Evolutionary conservation across 1,284 basidiomycete genomes (phyloP).

Genomic region (Farysia itapuensis): DNA sequence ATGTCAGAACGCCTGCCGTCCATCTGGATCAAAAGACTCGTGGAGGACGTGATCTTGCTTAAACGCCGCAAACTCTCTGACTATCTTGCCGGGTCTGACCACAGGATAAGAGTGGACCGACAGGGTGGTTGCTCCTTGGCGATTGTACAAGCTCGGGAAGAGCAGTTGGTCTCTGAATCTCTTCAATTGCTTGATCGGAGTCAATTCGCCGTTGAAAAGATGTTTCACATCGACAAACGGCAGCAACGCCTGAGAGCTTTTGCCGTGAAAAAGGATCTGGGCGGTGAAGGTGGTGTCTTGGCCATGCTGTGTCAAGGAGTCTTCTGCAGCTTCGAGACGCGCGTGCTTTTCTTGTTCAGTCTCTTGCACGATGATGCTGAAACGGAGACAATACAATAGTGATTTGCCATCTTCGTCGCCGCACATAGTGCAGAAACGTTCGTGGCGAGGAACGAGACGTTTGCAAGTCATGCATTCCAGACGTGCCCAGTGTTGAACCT

Average conservation of each 20-base stretch:
- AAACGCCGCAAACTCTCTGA: slow-evolving; percentile 23
- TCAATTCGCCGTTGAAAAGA: slow-evolving; percentile 11
- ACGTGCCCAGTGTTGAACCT: slow-evolving; percentile 25
- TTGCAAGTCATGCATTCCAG: slow-evolving; percentile 28
- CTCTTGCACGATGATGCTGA: slow-evolving; percentile 34
- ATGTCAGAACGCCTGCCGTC: no score
- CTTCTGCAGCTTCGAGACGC: slow-evolving; percentile 5
- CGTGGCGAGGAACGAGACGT: slow-evolving; percentile 15
- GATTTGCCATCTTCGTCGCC: slow-evolving; percentile 31
- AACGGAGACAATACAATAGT: slow-evolving; percentile 20
- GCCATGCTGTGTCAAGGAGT: background rate
- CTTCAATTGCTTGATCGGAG: slow-evolving; percentile 7
- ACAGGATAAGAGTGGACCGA: slow-evolving; percentile 20
- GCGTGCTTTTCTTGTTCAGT: slow-evolving; percentile 16
- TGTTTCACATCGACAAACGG: slow-evolving; percentile 18
- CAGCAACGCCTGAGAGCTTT: slow-evolving; percentile 12
- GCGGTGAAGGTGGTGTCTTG: background rate
- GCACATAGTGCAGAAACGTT: slow-evolving; percentile 33
- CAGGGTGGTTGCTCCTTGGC: slow-evolving; percentile 11
- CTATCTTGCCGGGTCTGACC: slow-evolving; percentile 9
- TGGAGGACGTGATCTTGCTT: slow-evolving; percentile 14
- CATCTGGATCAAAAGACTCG: no score
- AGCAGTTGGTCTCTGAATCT: slow-evolving; percentile 18
- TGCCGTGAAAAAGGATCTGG: slow-evolving; percentile 26
- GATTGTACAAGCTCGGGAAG: slow-evolving; percentile 8